These are phyloP conservation scores for Ceratocystis papillata DNA, from an alignment of 2,329 filamentous ascomycete species.

Conservation along the genomic window DNA sequence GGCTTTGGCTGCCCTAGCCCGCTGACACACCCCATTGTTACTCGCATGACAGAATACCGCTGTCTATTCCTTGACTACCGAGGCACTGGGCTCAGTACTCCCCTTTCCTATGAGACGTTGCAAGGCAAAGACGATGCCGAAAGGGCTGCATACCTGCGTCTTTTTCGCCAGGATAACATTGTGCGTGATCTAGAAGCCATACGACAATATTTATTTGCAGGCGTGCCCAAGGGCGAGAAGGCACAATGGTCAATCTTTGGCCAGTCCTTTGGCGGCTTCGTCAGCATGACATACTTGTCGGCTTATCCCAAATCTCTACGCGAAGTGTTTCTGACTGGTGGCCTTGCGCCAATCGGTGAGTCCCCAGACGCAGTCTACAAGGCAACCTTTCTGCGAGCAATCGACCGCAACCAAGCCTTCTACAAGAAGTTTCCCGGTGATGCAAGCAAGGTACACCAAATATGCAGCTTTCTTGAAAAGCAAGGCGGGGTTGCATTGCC, in stretches of 20 bases:
- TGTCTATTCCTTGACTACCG: slow-evolving; percentile 81
- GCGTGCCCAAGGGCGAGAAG: slow-evolving; percentile 40
- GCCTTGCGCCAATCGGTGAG: slow-evolving; percentile 64
- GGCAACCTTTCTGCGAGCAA: slow-evolving; percentile 55
- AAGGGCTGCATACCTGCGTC: slow-evolving; percentile 70
- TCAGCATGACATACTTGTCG: slow-evolving; percentile 71
- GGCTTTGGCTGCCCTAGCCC: slow-evolving; percentile 67
- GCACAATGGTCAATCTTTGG: slow-evolving; percentile 78
- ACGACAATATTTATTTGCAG: slow-evolving; percentile 57
- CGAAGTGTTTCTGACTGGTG: slow-evolving; percentile 77
- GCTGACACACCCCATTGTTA: slow-evolving; percentile 61
- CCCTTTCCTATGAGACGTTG: slow-evolving; percentile 58
- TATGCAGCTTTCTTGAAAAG: slow-evolving; percentile 55
- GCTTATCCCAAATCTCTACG: slow-evolving; percentile 65
- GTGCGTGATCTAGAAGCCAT: slow-evolving; percentile 84
- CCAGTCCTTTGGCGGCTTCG: slow-evolving; percentile 88
- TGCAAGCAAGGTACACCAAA: slow-evolving; percentile 51
- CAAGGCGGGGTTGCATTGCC: slow-evolving; percentile 47
- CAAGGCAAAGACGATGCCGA: slow-evolving; percentile 51
- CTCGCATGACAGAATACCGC: slow-evolving; percentile 69
- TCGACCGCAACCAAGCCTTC: slow-evolving; percentile 64
- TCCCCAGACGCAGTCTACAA: slow-evolving; percentile 65
- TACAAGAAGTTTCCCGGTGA: slow-evolving; percentile 82
- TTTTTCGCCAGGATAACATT: slow-evolving; percentile 82
- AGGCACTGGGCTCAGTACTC: slow-evolving; percentile 74